Evolutionary conservation across 495 filamentous ascomycete species (phyloP).

Genomic region (Aspergillus kassunensis): DNA sequence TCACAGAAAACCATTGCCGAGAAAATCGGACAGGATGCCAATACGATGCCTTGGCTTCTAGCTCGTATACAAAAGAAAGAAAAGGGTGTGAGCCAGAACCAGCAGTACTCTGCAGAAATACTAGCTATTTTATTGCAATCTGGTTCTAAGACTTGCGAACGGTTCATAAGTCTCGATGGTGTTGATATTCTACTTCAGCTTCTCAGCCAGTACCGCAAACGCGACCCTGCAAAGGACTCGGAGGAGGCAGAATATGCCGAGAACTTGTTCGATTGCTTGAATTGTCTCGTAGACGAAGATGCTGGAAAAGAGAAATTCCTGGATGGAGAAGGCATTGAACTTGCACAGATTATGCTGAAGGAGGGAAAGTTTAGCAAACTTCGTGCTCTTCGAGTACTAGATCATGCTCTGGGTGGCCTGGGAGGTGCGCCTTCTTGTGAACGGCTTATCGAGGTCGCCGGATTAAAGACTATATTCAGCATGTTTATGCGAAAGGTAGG

Average conservation of each 20-base stretch:
- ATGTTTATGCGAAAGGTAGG: conserved; percentile 85
- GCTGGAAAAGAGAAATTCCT: conserved; percentile 78
- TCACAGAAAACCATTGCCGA: conserved; percentile 64
- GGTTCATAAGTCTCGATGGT: conserved; percentile 63
- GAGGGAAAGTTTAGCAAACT: conserved; percentile 77
- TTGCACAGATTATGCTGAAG: conserved; percentile 83
- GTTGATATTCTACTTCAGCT: conserved; percentile 79
- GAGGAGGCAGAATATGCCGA: conserved; percentile 94
- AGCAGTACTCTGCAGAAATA: conserved; percentile 91
- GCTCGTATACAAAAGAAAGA: conserved; percentile 63
- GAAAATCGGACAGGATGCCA: conserved; percentile 62
- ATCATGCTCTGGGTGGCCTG: conserved; percentile 71
- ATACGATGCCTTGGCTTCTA: conserved; percentile 71
- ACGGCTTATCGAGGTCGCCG: conserved; percentile 74
- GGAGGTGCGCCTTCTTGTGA: conserved; percentile 59
- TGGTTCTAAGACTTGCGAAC: conserved; percentile 57
- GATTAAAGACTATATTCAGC: conserved; percentile 78
- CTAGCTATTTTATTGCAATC: conserved; percentile 81
- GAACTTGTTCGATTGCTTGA: conserved; percentile 82
- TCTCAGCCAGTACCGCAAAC: conserved; percentile 81
- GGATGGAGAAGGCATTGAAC: conserved; percentile 87
- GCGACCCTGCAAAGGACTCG: conserved; percentile 79
- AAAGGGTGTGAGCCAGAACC: conserved; percentile 71
- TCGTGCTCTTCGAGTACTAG: conserved; percentile 72
- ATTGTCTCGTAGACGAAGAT: conserved; percentile 71